Base-by-base conservation (phyloP, 495 filamentous ascomycete species). In the Podospora fimiseda region DNA sequence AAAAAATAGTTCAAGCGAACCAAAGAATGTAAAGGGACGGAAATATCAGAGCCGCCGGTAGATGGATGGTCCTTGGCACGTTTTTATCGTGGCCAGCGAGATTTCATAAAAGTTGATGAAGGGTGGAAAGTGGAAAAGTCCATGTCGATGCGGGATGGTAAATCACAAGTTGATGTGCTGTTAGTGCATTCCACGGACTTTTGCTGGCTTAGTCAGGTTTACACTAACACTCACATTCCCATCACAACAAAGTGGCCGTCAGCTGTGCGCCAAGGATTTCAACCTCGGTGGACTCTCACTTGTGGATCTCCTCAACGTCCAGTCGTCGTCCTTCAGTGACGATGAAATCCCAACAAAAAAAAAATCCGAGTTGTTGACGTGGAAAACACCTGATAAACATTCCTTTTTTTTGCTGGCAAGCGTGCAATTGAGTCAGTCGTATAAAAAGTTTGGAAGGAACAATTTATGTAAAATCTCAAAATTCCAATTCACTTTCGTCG, bases 301-400 rank as follows among this genome's bases (percentile, higher is more conserved):
- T 6, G 27, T 33, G 27, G 27, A 33, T 11, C 27, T 33, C 27
- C 27, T 33, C 27, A 33, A 33, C 27, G 6, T 33, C 27, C 5
- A 33, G 11, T 24, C 22, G 27, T 46, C 39, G 2, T 45, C 14
- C 38, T 50, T 50, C 45, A 44, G 52, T 38, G 2, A 21, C 14
- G 19, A 9, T 2, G 39, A 55, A 45, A 50, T 16, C 52, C 52
- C 52, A 55, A 55, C 52, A 50, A 30, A 55, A 55, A 55, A 38
- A 33, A 33, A 33, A 33, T 33, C 27, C 27, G 27, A 11, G 11
- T 11, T n/a, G n/a, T 36, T 48, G 36, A 43, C 15, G 19, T 41
- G 24, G 50, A 43, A 15, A 45, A 51, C 18, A 44, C n/a, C 19
- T 9, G 22, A 45, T 22, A 18, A 21, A 24, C n/a, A n/a, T n/a